Conservation (phyloP, 1,284 basidiomycete species). For the Entoloma clypeatum region DNA sequence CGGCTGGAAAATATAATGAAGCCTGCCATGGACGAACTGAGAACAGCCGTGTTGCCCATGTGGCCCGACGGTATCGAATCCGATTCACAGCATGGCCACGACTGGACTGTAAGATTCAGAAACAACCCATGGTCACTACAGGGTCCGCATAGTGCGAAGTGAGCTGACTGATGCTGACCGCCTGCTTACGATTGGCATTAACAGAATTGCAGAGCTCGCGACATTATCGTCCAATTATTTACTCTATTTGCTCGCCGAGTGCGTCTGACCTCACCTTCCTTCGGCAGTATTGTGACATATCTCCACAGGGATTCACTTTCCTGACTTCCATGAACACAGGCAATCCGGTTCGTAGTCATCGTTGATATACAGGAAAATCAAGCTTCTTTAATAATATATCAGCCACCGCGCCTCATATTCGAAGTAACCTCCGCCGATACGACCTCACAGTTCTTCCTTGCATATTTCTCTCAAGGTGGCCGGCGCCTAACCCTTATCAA, state of each 20-base stretch:
- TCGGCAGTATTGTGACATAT: slow-evolving; percentile 5
- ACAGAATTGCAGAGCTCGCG: slow-evolving; percentile 29
- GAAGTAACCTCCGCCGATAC: slow-evolving; percentile 43
- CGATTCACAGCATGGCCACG: slow-evolving; percentile 31
- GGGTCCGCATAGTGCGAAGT: slow-evolving; percentile 36
- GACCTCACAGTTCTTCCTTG: slow-evolving; percentile 56
- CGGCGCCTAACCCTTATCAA: slow-evolving; percentile 55
- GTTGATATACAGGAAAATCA: not conserved
- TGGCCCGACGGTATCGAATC: slow-evolving; percentile 44
- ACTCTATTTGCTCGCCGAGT: slow-evolving; percentile 38
- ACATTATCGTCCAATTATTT: slow-evolving; percentile 32
- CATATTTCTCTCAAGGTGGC: slow-evolving; percentile 54
- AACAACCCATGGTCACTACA: slow-evolving; percentile 44
- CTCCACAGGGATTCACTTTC: slow-evolving; percentile 45
- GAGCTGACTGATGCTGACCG: slow-evolving; percentile 15
- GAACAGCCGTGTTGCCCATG: slow-evolving; percentile 34
- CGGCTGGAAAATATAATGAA: slow-evolving; percentile 42
- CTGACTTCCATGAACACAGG: slow-evolving; percentile 57
- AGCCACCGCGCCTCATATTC: slow-evolving; percentile 62
- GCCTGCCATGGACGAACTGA: slow-evolving; percentile 40
- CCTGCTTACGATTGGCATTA: slow-evolving; percentile 11
- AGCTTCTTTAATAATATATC: slow-evolving; percentile 11
- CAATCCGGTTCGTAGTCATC: slow-evolving; percentile 40
- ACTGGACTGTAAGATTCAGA: slow-evolving; percentile 41
- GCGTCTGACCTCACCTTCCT: slow-evolving; percentile 13